A percentile compares a stretch with the other conserved stretches of the same genome.
Evolutionary conservation across 2,329 filamentous ascomycete species (phyloP).

Genomic region (Aspergillus unguis): DNA sequence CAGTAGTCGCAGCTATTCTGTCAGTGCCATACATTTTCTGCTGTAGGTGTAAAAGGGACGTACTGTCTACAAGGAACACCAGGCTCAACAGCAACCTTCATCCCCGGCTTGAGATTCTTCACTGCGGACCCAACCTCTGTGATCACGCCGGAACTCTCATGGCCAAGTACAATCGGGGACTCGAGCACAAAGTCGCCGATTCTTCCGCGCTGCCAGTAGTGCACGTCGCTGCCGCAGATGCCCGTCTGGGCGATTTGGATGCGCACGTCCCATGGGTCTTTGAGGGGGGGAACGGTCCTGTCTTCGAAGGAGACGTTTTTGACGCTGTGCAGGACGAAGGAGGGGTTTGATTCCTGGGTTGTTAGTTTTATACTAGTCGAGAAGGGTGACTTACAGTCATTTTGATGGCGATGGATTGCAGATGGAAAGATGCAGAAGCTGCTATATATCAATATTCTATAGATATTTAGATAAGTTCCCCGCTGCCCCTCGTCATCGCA

Average conservation of each 20-base stretch:
- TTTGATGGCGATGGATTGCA: background rate
- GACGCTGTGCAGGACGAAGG: background rate
- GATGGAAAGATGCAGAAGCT: background rate
- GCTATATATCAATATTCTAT: background rate
- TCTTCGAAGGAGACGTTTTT: background rate
- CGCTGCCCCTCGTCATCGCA: no score
- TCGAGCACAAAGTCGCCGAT: constrained; percentile 32
- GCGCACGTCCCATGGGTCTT: constrained; percentile 35
- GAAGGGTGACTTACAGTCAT: background rate
- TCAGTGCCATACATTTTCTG: background rate
- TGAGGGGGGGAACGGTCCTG: background rate
- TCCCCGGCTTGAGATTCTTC: constrained; percentile 22
- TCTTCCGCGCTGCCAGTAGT: constrained; percentile 44
- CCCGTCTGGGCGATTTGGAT: constrained; percentile 48
- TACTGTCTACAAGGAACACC: constrained; percentile 37
- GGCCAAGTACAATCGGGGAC: constrained; percentile 28
- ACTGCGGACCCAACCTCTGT: constrained; percentile 22
- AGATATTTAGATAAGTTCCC: no score
- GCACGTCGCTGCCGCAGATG: constrained; percentile 49
- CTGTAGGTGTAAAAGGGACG: background rate
- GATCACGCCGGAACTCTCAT: constrained; percentile 25
- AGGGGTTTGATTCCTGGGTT: background rate
- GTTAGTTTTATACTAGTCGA: background rate
- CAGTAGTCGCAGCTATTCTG: constrained; percentile 5
- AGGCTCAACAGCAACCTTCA: constrained; percentile 26